Conservation (phyloP, 176 grass and related monocot species). For the Dendrocalamus sinicus region DNA sequence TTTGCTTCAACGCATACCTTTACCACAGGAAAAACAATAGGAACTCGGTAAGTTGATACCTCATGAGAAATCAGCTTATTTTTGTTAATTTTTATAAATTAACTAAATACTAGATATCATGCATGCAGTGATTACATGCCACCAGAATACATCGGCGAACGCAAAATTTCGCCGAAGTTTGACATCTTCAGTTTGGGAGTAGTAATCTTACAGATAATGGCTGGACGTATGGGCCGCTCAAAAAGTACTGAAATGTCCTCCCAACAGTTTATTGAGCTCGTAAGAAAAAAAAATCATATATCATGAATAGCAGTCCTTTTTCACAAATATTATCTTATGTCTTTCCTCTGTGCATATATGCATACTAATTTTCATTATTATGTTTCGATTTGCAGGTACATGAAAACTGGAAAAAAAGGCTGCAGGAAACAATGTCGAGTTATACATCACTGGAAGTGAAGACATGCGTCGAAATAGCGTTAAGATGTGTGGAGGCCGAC, state of each 20-base stretch:
- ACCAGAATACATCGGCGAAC: neutral
- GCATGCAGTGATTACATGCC: constrained; percentile 23
- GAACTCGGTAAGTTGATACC: neutral
- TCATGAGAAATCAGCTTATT: neutral
- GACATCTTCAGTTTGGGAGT: constrained; percentile 17
- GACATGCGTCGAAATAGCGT: too few relatives aligned
- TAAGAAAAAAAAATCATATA: neutral
- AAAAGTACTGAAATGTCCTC: neutral
- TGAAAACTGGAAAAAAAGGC: constrained; percentile 19
- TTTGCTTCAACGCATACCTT: neutral
- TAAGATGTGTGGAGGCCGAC: too few relatives aligned
- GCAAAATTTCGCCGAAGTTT: neutral
- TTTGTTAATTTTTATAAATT: neutral
- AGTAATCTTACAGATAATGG: constrained; percentile 5
- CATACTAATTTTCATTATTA: neutral
- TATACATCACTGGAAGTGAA: neutral
- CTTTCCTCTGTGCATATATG: neutral
- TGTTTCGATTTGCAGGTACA: constrained; percentile 1
- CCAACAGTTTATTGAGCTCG: neutral
- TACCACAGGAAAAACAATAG: neutral
- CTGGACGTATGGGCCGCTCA: neutral
- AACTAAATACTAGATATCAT: neutral
- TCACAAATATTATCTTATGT: neutral
- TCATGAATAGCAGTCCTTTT: neutral
- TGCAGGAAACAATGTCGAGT: neutral